Conservation (phyloP, 2,329 filamentous ascomycete species). For the Colletotrichum salicis region DNA sequence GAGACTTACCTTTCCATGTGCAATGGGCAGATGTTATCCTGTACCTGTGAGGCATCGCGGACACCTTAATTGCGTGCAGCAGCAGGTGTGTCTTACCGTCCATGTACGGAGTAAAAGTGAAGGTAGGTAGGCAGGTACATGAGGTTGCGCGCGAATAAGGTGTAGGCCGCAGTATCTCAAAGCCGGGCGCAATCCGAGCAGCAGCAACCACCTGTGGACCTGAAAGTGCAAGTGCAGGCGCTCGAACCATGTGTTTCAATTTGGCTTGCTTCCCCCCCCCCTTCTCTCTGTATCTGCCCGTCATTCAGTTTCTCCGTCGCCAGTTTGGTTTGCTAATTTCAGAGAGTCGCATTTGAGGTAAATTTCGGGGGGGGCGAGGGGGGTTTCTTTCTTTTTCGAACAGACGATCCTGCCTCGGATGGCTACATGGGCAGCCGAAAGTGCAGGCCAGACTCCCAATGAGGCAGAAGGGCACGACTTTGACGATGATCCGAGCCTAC, state of each 20-base stretch:
- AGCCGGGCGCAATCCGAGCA: slow-evolving; percentile 20
- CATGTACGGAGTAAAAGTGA: too few relatives aligned
- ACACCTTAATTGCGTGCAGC: slow-evolving; percentile 2
- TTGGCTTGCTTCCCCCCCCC: slow-evolving; percentile 10
- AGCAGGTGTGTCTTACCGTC: too few relatives aligned
- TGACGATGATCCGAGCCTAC: background rate
- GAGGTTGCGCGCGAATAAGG: background rate
- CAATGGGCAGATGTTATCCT: background rate
- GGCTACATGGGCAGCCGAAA: slow-evolving; percentile 1
- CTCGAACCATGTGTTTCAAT: slow-evolving; percentile 31
- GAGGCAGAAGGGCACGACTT: background rate
- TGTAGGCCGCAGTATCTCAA: background rate
- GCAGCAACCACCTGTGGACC: background rate
- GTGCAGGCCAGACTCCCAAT: background rate
- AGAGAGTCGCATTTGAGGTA: background rate
- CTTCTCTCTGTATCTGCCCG: background rate
- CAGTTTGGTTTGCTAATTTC: background rate
- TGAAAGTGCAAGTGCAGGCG: slow-evolving; percentile 25
- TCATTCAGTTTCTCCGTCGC: background rate
- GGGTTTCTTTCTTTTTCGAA: too few relatives aligned
- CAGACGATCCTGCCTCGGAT: background rate
- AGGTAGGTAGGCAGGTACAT: too few relatives aligned
- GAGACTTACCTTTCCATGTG: background rate
- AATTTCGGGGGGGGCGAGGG: too few relatives aligned
- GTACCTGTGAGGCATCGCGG: background rate